A percentile compares a stretch with the other conserved stretches of the same genome.
phyloP scores from a whole-genome alignment of 495 filamentous ascomycete genomes.

The Sporormia fimetaria region DNA sequence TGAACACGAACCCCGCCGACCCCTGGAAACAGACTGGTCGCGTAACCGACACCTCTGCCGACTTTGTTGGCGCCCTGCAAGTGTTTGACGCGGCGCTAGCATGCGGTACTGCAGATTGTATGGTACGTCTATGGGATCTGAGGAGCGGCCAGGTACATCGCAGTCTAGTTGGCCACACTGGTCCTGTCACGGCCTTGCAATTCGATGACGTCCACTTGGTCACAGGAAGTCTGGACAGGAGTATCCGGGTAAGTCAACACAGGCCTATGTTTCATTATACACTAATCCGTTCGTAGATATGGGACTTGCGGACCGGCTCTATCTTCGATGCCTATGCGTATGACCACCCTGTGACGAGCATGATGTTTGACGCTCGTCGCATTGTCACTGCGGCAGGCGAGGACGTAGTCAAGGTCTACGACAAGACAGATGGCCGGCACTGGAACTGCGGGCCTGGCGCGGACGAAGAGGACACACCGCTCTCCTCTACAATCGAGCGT shows the following conservation, averaged over 20 bases:
- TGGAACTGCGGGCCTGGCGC: slow-evolving; percentile 93
- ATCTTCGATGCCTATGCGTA: slow-evolving; percentile 97
- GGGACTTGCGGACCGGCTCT: slow-evolving; percentile 93
- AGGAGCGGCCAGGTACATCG: slow-evolving; percentile 91
- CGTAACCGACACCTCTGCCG: slow-evolving; percentile 55
- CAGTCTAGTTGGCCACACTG: slow-evolving; percentile 92
- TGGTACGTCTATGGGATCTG: slow-evolving; percentile 96
- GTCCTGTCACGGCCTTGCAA: slow-evolving; percentile 86
- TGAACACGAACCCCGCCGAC: slow-evolving; percentile 27
- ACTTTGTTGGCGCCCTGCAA: slow-evolving; percentile 91
- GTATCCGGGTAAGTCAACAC: slow-evolving; percentile 63
- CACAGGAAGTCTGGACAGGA: slow-evolving; percentile 86
- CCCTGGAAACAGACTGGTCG: slow-evolving; percentile 47
- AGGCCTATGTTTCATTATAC: not conserved
- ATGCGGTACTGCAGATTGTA: slow-evolving; percentile 96
- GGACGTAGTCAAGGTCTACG: slow-evolving; percentile 90
- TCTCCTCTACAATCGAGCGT: slow-evolving; percentile 62
- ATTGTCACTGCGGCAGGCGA: slow-evolving; percentile 89
- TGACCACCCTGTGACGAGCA: slow-evolving; percentile 82
- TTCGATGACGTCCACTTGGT: slow-evolving; percentile 95
- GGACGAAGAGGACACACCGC: slow-evolving; percentile 48
- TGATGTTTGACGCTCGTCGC: slow-evolving; percentile 91
- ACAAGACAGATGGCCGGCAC: slow-evolving; percentile 88
- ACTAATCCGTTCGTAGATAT: slow-evolving; percentile 53
- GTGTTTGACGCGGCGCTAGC: slow-evolving; percentile 95